Conservation (phyloP, 495 filamentous ascomycete genomes). For the Penicillium coprophilum region DNA sequence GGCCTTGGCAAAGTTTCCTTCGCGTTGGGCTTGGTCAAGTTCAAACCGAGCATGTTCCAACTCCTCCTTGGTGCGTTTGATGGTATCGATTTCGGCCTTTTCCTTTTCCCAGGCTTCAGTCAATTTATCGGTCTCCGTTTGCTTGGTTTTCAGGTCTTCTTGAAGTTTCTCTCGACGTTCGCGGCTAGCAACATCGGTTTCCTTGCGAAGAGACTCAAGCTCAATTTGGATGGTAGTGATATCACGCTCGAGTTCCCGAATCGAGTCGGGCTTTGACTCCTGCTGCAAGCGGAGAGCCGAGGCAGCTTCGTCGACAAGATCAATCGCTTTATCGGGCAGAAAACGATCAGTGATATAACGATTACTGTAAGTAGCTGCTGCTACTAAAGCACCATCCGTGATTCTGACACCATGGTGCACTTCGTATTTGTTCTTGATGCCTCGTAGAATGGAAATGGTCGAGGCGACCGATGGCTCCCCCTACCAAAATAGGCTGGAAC, state of each 20-base stretch:
- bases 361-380: slow-evolving; percentile 88
- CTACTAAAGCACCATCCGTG: slow-evolving; percentile 86
- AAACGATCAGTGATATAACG: slow-evolving; percentile 97
- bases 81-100: slow-evolving; percentile 72
- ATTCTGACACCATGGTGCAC: slow-evolving; percentile 93
- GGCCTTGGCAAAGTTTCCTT: slow-evolving; percentile 87
- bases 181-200: slow-evolving; percentile 82
- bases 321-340: slow-evolving; percentile 94
- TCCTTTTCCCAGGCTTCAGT: slow-evolving; percentile 89
- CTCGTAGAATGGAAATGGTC: slow-evolving; percentile 92
- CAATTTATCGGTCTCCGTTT: slow-evolving; percentile 65
- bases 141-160: slow-evolving; percentile 65
- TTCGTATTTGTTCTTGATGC: slow-evolving; percentile 96
- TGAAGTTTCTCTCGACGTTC: slow-evolving; percentile 89
- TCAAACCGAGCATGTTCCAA: slow-evolving; percentile 82
- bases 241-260: slow-evolving; percentile 83
- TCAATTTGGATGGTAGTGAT: slow-evolving; percentile 99
- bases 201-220: slow-evolving; percentile 90
- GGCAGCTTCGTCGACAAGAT: slow-evolving; percentile 93
- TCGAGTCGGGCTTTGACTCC: slow-evolving; percentile 93
- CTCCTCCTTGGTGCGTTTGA: slow-evolving; percentile 82
- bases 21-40: slow-evolving; percentile 81
- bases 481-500: slow-evolving; percentile 90
- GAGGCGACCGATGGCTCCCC: slow-evolving; percentile 84
- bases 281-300: slow-evolving; percentile 88